phyloP scores from a whole-genome alignment of 2,329 filamentous ascomycete species.

The Claviceps maximensis region DNA sequence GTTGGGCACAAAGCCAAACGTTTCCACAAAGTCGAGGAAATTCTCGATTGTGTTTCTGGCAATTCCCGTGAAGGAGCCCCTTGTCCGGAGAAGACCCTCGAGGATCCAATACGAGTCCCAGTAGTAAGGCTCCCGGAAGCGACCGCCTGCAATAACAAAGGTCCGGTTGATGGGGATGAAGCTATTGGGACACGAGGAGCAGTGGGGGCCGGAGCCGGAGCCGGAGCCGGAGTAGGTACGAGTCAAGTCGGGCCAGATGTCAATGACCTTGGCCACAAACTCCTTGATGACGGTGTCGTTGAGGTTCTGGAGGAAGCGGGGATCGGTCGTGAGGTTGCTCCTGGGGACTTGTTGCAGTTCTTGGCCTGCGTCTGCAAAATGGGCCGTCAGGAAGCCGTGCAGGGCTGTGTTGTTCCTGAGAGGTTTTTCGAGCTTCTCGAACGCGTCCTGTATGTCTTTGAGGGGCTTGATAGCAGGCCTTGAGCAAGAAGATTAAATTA shows the following conservation, averaged over 20 bases:
- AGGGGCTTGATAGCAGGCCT: constrained; percentile 48
- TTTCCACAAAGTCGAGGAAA: constrained; percentile 52
- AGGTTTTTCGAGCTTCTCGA: constrained; percentile 44
- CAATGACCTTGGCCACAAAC: constrained; percentile 50
- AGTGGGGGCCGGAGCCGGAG: constrained; percentile 34
- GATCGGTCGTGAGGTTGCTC: constrained; percentile 39
- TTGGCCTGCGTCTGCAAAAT: constrained; percentile 51
- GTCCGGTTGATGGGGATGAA: constrained; percentile 54
- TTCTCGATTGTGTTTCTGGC: constrained; percentile 57
- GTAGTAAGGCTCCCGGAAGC: constrained; percentile 58
- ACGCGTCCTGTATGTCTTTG: constrained; percentile 47
- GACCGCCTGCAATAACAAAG: constrained; percentile 59
- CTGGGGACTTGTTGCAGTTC: constrained; percentile 43
- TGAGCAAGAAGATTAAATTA: not conserved
- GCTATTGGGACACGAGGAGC: constrained; percentile 47
- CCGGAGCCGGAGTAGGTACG: constrained; percentile 39
- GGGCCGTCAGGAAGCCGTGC: constrained; percentile 44
- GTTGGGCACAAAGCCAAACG: constrained; percentile 54
- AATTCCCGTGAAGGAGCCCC: constrained; percentile 49
- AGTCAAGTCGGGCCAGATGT: constrained; percentile 57
- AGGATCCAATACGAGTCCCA: constrained; percentile 61
- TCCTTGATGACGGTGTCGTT: constrained; percentile 44
- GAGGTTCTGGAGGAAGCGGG: constrained; percentile 44
- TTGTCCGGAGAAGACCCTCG: constrained; percentile 50
- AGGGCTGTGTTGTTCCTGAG: constrained; percentile 50